These are phyloP conservation scores for Penicillium digitatum DNA, from an alignment of 2,329 filamentous ascomycete species.

Conservation along the genomic window DNA sequence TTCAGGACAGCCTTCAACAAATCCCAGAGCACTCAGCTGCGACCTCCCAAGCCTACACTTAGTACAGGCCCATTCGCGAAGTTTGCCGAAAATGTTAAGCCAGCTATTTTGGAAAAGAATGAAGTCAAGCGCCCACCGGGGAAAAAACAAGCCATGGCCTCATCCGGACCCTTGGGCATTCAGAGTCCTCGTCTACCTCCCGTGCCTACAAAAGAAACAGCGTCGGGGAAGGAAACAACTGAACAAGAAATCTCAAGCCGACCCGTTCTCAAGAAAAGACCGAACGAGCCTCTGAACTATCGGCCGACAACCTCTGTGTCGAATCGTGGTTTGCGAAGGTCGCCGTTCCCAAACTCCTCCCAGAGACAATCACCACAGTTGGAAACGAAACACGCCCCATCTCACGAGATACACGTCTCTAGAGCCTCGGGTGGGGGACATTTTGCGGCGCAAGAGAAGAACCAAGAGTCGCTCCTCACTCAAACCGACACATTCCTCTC, in stretches of 20 bases:
- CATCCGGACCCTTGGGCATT: constrained; percentile 3
- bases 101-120: constrained; percentile 25
- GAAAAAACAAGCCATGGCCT: constrained; percentile 20
- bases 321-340: constrained; percentile 30
- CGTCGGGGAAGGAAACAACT: constrained; percentile 16
- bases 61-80: constrained; percentile 31
- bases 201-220: constrained; percentile 20
- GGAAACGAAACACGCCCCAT: constrained; percentile 17
- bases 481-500: constrained; percentile 46
- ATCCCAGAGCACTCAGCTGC: constrained; percentile 37
- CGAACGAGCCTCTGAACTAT: constrained; percentile 9
- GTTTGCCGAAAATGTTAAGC: constrained; percentile 35
- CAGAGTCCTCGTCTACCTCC: constrained; percentile 3
- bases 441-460: constrained; percentile 38
- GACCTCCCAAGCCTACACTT: constrained; percentile 24
- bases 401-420: constrained; percentile 14
- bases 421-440: constrained; percentile 26
- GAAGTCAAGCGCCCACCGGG: constrained; percentile 19
- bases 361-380: constrained; percentile 22
- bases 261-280: constrained; percentile 8
- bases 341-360: constrained; percentile 24
- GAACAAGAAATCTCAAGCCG: constrained; percentile 9
- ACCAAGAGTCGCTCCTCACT: constrained; percentile 39
- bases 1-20: constrained; percentile 45
- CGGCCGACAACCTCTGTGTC: constrained; percentile 23